These are phyloP conservation scores for Schoenoplectus triqueter DNA, from an alignment of 202 grass and related monocot species.

Conservation along the genomic window DNA sequence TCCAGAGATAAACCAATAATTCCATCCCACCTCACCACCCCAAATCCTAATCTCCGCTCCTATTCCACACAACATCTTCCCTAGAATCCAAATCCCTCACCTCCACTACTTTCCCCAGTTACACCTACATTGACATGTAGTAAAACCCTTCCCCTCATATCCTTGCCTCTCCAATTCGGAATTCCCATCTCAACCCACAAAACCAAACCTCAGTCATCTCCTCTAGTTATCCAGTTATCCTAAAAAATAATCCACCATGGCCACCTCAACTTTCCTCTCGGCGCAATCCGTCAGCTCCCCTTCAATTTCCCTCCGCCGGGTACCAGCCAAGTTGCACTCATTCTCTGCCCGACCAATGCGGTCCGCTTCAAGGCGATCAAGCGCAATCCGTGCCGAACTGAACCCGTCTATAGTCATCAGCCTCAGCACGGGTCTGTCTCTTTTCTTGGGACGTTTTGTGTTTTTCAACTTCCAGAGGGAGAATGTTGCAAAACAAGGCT, in stretches of 20 bases:
- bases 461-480: conserved; percentile 99
- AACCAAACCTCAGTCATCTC: conserved; percentile 3
- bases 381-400: conserved; percentile 65
- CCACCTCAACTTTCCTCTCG: conserved; percentile 47
- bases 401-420: conserved; percentile 86
- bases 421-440: conserved; percentile 91
- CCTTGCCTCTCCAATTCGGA: not conserved
- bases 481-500: conserved; percentile 92
- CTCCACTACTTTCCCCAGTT: conserved; percentile 22
- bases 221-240: not conserved
- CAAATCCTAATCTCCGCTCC: conserved; percentile 33
- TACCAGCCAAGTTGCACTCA: conserved; percentile 25
- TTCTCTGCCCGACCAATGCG: conserved; percentile 40
- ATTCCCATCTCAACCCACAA: not conserved
- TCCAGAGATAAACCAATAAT: conserved; percentile 38
- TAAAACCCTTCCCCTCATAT: conserved; percentile 35
- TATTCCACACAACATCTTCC: conserved; percentile 26
- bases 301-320: conserved; percentile 48
- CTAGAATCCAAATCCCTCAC: conserved; percentile 37
- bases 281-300: conserved; percentile 52
- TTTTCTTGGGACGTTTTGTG: conserved; percentile 95
- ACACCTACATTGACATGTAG: not conserved
- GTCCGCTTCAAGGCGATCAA: conserved; percentile 43
- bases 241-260: conserved; percentile 37
- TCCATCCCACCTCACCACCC: conserved; percentile 34